Evolutionary conservation across 805 yeast genomes (phyloP), one percentile per base, ranked within the genome.

Genomic region (Huiozyma naganishii): DNA sequence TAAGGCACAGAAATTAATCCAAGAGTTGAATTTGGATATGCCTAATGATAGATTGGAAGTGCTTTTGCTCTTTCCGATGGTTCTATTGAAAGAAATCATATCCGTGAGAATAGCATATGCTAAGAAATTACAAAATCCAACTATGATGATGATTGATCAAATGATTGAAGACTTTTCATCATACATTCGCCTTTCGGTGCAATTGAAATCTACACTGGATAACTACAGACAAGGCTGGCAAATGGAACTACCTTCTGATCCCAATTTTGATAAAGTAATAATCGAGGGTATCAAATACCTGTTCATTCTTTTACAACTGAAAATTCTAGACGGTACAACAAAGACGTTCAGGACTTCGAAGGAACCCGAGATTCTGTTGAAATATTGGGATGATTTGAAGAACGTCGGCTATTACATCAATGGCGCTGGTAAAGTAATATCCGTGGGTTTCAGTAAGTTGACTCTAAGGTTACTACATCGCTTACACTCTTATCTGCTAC

Each of bases 121-220:
- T 2, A 72, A 75, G 58, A 83, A 82, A 55, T 65, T 90, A 41
- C 77, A 74, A 43, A 84, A 83, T 53, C 95, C 96, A 1, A 88
- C 97, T 0, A 76, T 89, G 79, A 83, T 87, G 88, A 85, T 88
- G 81, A 85, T 92, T 52, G 98, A 92, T 62, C 96, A 89, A 63
- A 82, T 87, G 73, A 76, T 90, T 47, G 88, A 79, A 37, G 95
- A 87, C 59, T 83, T 90, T 58, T 80, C 80, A 51, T 72, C 80
- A 1, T 87, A 87, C 58, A 75, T 90, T 45, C 73, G 76, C 37
- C 68, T 88, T 32, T 90, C 95, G 0, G 71, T 86, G 17, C 83
- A 78, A 50, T 75, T 88, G 43, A 80, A 87, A 57, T 76, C 75
- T 44, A 79, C 87, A 0, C 73, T 82, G 40, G 64, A 72, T 27